Evolutionary conservation across 1,284 basidiomycete species (phyloP), one percentile per base, ranked within the genome.

Genomic region (Tilletia indica): DNA sequence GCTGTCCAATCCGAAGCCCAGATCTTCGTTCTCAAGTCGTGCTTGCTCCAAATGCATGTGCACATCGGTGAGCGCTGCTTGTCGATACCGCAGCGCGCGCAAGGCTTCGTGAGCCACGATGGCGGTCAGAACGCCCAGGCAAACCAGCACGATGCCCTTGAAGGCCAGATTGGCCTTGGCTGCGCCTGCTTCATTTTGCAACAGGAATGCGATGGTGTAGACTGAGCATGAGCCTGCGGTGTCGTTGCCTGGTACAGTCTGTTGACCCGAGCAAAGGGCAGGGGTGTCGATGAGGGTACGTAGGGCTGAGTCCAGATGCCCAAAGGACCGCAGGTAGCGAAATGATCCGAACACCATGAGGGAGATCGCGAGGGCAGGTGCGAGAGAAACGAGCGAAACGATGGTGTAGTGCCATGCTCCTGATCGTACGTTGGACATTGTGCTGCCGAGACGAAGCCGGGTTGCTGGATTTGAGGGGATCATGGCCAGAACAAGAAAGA

Each of bases 41-140:
- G 61, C 61, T 14, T 64, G 61, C 36, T 64, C 61, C 5, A 64
- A 16, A 4, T 64, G 61, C 61, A 64, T 64, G 36, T 64, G 61
- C 8, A 64, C 61, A 12, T 64, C 61, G 11, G 61, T 64, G 36
- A 64, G 61, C 16, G 61, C 61, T 34, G 61, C 61, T 21, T 64
- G 61, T 12, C 61, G 61, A 38, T 39, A 19, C 9, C 38, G 34
- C 11, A 64, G 61, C 16, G 61, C 61, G 4, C 61, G 34, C 16
- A 64, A 36, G 2, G 61, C 61, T 21, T 38, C 61, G 61, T 64
- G 61, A 1, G 61, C 8, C 1, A 64, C 61, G 36, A 64, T 19
- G 61, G 38, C 61, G 14, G 36, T 21, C 3, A 64, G 38, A 21
- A 64, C 19, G 34, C 31, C 61, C 4, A 64, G 3, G 61, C 34